Base-by-base conservation (phyloP, 257 asterid species). In the Echites panduratus region DNA sequence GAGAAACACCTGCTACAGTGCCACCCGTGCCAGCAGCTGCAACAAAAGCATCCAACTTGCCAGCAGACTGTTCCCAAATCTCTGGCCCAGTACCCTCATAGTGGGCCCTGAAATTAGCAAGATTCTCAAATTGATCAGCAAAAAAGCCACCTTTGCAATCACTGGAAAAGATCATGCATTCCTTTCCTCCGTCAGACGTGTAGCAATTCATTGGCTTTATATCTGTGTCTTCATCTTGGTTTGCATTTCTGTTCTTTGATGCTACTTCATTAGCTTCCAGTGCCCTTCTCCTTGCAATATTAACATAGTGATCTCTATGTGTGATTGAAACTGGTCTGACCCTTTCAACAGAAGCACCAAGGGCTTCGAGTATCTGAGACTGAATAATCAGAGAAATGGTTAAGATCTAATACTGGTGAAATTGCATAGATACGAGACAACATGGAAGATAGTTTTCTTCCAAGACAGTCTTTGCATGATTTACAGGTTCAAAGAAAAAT, bases 21-120 rank as follows among this genome's bases (percentile, higher is more conserved):
- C 99, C 97, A 7, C 99, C 97, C 20, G 97, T 94, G 71, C 97
- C 99, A n/a, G 99, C 93, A 80, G 96, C 97, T 40, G 96, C 99
- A 70, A 94, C 85, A 79, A 94, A 94, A 63, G 97, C 99, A 78
- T 91, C 96, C 82, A 91, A 75, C 72, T 87, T 80, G n/a, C 86
- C 97, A 57, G 78, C 85, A 54, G 89, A 89, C 82, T 89, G 93
- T 64, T 89, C 95, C 96, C 95, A 89, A 67, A 89, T 89, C 86
- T 94, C 99, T 45, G 97, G 97, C 75, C 97, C 99, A 8, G 99
- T 94, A 56, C 91, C 89, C 83, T 86, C 98, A 71, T 94, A 87
- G 73, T 94, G 98, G 68, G 98, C 94, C 84, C 96, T 84, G 79
- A 75, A 94, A 83, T 94, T 94, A 63, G 98, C 96, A 53, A 91